Conservation (phyloP, 371 early-diverging fungal genomes). For the Globomyces sp. region DNA sequence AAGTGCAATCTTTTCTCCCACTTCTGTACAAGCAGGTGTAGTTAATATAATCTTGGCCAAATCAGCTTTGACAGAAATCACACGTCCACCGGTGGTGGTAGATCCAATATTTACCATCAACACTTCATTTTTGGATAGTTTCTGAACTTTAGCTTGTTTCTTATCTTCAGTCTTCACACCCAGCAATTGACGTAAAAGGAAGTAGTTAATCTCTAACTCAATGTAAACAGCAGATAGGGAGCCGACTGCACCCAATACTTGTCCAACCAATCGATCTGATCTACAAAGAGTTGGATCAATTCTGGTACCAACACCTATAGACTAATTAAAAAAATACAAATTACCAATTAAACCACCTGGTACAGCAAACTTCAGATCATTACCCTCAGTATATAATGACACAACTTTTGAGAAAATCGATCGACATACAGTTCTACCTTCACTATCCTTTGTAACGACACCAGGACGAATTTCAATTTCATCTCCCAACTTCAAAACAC, state of each 20-base stretch:
- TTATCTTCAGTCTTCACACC: slow-evolving; percentile 96
- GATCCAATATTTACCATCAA: slow-evolving; percentile 99
- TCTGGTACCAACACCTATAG: slow-evolving; percentile 91
- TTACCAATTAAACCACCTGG: slow-evolving; percentile 98
- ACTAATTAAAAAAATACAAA: not conserved
- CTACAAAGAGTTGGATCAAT: slow-evolving; percentile 99
- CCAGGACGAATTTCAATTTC: slow-evolving; percentile 99
- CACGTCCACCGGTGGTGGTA: slow-evolving; percentile 97
- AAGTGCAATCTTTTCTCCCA: slow-evolving; percentile 97
- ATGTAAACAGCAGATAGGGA: slow-evolving; percentile 95
- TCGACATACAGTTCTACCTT: slow-evolving; percentile 84
- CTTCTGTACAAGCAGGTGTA: slow-evolving; percentile 97
- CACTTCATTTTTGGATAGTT: slow-evolving; percentile 93
- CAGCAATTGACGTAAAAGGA: slow-evolving; percentile 93
- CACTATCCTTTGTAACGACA: slow-evolving; percentile 88
- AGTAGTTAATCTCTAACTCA: slow-evolving; percentile 96
- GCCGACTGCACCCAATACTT: slow-evolving; percentile 97
- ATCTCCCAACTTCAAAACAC: slow-evolving; percentile 95
- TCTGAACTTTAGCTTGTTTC: slow-evolving; percentile 93
- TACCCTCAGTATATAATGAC: slow-evolving; percentile 92
- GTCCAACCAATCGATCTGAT: slow-evolving; percentile 99
- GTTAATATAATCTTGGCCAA: slow-evolving; percentile 92
- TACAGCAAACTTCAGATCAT: slow-evolving; percentile 95
- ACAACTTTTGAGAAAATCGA: slow-evolving; percentile 95
- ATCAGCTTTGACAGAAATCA: slow-evolving; percentile 90